Conservation (phyloP, 345 rosid species). For the Cardamine resedifolia region DNA sequence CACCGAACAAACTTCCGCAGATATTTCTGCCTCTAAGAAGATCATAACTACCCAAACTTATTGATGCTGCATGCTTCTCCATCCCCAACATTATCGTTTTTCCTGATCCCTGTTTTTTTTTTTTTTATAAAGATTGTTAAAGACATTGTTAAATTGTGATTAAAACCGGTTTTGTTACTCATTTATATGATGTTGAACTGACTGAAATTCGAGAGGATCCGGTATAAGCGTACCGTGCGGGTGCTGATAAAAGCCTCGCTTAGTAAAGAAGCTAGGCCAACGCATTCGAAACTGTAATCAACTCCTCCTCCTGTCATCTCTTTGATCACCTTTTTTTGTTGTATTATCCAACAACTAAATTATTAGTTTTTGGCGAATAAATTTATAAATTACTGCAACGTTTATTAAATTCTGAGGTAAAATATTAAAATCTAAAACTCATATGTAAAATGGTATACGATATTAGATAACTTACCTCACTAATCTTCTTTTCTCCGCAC, state of each 20-base stretch:
- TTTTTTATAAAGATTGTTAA: background rate
- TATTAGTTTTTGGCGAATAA: background rate
- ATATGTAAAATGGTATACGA: background rate
- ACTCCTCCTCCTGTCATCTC: conserved; percentile 68
- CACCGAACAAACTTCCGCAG: conserved; percentile 55
- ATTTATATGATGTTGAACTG: background rate
- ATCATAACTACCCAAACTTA: conserved; percentile 38
- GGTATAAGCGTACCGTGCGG: conserved; percentile 36
- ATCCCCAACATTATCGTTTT: conserved; percentile 62
- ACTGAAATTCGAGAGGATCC: background rate
- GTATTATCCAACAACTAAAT: background rate
- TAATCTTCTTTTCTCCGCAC: conserved; percentile 46
- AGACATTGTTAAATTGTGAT: background rate
- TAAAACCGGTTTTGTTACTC: background rate
- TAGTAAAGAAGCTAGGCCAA: conserved; percentile 52
- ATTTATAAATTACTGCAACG: background rate
- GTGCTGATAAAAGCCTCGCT: conserved; percentile 52
- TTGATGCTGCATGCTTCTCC: conserved; percentile 40
- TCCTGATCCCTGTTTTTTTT: conserved; percentile 53
- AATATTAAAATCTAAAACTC: too few species aligned
- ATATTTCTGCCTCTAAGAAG: conserved; percentile 46
- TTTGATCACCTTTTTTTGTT: conserved; percentile 46
- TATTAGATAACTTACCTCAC: conserved; percentile 41
- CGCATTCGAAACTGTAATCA: conserved; percentile 76
- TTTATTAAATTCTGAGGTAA: too few species aligned